Base-by-base conservation (phyloP, 345 rosid species). In the Gossypium australe region DNA sequence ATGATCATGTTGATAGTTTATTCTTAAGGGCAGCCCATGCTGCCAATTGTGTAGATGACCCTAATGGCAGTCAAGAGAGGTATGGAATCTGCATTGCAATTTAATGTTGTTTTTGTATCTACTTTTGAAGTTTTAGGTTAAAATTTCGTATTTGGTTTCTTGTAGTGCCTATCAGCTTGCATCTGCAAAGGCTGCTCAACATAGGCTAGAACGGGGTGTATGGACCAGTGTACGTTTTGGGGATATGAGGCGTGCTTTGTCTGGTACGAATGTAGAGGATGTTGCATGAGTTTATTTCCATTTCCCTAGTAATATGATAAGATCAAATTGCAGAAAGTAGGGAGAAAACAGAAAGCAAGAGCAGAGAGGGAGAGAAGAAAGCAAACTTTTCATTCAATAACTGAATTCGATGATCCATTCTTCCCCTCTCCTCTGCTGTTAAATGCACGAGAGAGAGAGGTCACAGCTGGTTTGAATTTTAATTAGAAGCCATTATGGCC, bases 181-280 rank as follows among this genome's bases (percentile, higher is more conserved):
- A 68, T 84, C 94, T 44, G 85, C 90, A 20, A 90, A 84, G 79
- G 84, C 89, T 59, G 84, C 87, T 80, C 86, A 79, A 29, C 84
- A 83, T 74, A 85, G 90, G 84, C 77, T 86, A 60, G 88, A 84
- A 20, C 82, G 84, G 64, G 90, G 92, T 70, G 86, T 82, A 67
- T 90, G 88, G 94, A 87, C 87, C 27, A 78, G 75, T 18, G 86
- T 83, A 17, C 80, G 68, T 24, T 83, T 84, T 63, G 90, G 90
- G 47, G 90, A 87, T 75, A 85, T 86, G 89, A 87, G 89, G 52
- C 85, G 85, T 76, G 90, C 92, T 75, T 80, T 89, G 61, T 80
- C 92, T 6, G 90, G 93, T 86, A 82, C 20, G 75, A 75, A 61
- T 16, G 17, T 49, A 11, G n/a, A 67, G 25, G 16, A 75, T 44